Evolutionary conservation across 306 rosid species (phyloP), one percentile per base, ranked within the genome.

Genomic region (Quercus rubra): DNA sequence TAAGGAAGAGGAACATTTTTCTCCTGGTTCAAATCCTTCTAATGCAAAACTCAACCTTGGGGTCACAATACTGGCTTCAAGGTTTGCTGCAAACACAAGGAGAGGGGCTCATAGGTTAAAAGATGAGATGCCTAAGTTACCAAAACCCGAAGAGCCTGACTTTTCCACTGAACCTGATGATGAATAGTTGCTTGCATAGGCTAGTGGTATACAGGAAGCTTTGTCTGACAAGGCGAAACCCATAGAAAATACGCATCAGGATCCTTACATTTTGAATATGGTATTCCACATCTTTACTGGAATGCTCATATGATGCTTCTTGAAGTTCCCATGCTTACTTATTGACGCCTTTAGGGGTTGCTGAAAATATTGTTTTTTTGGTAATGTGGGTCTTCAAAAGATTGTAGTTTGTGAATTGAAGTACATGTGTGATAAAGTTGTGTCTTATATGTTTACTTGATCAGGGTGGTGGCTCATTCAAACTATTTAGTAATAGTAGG

Each of bases 131-230:
- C 97, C 97, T 18, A 90, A 89, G 75, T 85, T 95, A 66, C 86
- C 49, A 46, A 95, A 95, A 82, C 99, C 99, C 0, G 98, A 92
- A 31, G 99, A 95, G 85, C 99, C 99, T 0, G 97, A 93, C 86
- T 95, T 95, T 54, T 91, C 93, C 25, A 73, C 85, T 1, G 97
- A 91, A 77, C 91, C 86, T 20, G 93, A 90, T 15, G 88, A 91
- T 63, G 87, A 88, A 56, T 91, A 88, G 86, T 81, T 54, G 62
- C 76, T 15, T 52, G 41, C 55, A 56, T 58, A 31, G 51, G 7
- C 55, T 20, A n/a, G 76, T 14, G 86, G 67, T 73, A 52, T 21
- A 33, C 74, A 41, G 18, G 20, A 27, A 61, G 70, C 69, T 71
- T 7, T 41, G 18, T 41, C 77, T 23, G 74, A 77, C 38, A 61